Conservation (phyloP, 164 flowering plant species). For the Annona cherimola region DNA sequence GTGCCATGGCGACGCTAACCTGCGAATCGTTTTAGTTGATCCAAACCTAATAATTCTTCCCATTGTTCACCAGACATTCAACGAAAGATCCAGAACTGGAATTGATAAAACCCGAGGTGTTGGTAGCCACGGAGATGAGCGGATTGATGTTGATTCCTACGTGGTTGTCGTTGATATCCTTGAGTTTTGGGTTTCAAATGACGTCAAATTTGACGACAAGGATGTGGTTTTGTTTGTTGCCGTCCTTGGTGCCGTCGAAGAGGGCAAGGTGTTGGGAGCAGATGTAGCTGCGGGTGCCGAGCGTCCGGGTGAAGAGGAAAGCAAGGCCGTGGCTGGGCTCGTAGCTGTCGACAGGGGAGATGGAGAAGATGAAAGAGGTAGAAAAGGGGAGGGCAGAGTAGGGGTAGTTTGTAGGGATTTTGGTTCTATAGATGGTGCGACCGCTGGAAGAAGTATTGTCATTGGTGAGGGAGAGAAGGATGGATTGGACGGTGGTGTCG, state of each 20-base stretch:
- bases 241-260: conserved; percentile 14
- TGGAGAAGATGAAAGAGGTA: conserved; percentile 40
- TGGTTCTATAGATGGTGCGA: conserved; percentile 23
- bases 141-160: conserved; percentile 17
- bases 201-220: conserved; percentile 18
- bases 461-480: conserved; percentile 24
- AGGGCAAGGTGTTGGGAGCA: conserved; percentile 24
- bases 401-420: conserved; percentile 20
- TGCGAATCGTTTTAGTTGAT: conserved; percentile 23
- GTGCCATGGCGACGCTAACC: conserved; percentile 35
- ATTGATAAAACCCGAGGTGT: conserved; percentile 21
- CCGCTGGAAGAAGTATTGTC: conserved; percentile 24
- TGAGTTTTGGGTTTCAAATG: conserved; percentile 9
- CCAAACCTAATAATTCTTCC: conserved; percentile 43
- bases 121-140: conserved; percentile 5
- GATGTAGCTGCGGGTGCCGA: conserved; percentile 16
- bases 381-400: conserved; percentile 22
- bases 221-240: conserved; percentile 9
- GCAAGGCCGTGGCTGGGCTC: conserved; percentile 36
- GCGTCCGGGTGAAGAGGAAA: conserved; percentile 25
- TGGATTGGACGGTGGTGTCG: conserved; percentile 17
- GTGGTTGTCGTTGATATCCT: conserved; percentile 14
- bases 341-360: conserved; percentile 13
- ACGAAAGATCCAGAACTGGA: neutral
- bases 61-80: conserved; percentile 19